Percentiles rank a stretch among this genome's conserved stretches.
Evolutionary conservation across 805 yeast genomes (phyloP).

Genomic region (Yamadazyma sp.): DNA sequence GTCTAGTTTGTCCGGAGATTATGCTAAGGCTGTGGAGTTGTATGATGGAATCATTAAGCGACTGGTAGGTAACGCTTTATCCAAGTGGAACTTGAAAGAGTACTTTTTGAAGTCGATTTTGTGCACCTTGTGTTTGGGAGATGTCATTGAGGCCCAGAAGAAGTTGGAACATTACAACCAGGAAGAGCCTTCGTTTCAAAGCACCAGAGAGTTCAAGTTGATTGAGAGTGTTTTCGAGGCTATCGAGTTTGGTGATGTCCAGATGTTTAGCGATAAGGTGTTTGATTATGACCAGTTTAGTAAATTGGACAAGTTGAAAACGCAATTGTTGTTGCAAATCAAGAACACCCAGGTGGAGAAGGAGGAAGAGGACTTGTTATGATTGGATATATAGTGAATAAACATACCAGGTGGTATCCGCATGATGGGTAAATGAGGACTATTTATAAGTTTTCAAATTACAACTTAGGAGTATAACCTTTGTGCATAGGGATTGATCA

Average conservation of each 20-base stretch:
- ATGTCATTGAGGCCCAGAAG: constrained; percentile 80
- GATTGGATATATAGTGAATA: constrained; percentile 8
- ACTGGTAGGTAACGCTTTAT: constrained; percentile 67
- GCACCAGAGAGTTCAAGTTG: constrained; percentile 74
- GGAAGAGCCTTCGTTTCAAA: constrained; percentile 74
- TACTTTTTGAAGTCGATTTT: constrained; percentile 82
- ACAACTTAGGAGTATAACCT: no score
- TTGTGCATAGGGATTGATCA: no score
- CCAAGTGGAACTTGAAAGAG: constrained; percentile 92
- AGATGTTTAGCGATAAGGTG: constrained; percentile 68
- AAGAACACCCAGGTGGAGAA: constrained; percentile 70
- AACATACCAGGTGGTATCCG: neutral
- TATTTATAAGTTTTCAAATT: no score
- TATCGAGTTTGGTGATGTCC: constrained; percentile 78
- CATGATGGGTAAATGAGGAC: no score
- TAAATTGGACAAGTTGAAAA: constrained; percentile 89
- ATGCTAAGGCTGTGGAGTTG: constrained; percentile 68
- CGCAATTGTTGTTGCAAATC: constrained; percentile 76
- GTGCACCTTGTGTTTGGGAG: constrained; percentile 81
- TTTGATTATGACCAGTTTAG: constrained; percentile 84
- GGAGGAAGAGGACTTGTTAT: constrained; percentile 34
- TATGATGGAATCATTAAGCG: constrained; percentile 79
- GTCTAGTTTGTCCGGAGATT: constrained; percentile 67
- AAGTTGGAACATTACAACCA: constrained; percentile 60
- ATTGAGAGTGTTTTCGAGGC: constrained; percentile 66